Evolutionary conservation across 345 rosid species (phyloP), one percentile per base, ranked within the genome.

Genomic region (Iberis pinnata): DNA sequence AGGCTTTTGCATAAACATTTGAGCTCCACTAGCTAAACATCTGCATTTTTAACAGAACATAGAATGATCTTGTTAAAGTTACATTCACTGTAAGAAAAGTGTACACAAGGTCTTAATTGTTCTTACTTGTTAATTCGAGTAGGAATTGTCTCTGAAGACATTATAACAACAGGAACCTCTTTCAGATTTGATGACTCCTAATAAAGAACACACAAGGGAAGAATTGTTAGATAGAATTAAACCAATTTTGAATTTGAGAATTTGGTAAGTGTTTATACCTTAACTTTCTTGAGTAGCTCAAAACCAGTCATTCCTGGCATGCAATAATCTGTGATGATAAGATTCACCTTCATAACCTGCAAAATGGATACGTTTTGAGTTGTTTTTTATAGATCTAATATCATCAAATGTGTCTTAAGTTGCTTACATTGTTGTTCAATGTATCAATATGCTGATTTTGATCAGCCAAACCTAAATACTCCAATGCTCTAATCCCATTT

Each of bases 271-370:
- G n/a, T n/a, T n/a, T n/a, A n/a, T n/a, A 68, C 96, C 89, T 88
- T 84, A 58, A 88, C 62, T 56, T 73, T 77, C 78, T 81, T 82
- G 56, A 88, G 90, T 17, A 88, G 70, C 70, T 84, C 96, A 73
- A 78, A 84, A 48, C 96, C 94, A 44, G 76, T 88, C 78, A 82
- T 88, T 54, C 94, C 94, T 7, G 88, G 96, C 96, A 82, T 88
- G 44, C 82, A 78, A 53, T 74, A 88, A 65, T 88, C 96, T 6
- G 96, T 88, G 70, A 88, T 84, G 61, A 88, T 82, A 75, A 84
- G 70, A 72, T 82, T 82, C 53, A 84, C 86, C n/a, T n/a, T n/a
- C n/a, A n/a, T n/a, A n/a, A n/a, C n/a, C n/a, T n/a, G n/a, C n/a
- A n/a, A n/a, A n/a, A n/a, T n/a, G n/a, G n/a, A n/a, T n/a, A n/a